A percentile compares a stretch with the other conserved stretches of the same genome.
phyloP scores from a whole-genome alignment of 768 basidiomycete genomes.

The Leucocoprinus sp. region DNA sequence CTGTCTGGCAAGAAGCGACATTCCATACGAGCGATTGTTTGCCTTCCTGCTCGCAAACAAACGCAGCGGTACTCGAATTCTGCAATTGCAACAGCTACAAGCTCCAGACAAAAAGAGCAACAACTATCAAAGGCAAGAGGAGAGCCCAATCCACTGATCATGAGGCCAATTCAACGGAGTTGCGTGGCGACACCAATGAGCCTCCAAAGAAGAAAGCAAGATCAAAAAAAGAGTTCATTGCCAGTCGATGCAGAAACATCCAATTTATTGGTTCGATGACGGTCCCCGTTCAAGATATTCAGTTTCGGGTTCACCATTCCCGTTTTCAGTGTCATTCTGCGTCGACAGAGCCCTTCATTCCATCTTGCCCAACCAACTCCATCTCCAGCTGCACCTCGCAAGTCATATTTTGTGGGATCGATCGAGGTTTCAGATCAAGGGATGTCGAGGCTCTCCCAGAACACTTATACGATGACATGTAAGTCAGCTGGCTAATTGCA shows the following conservation, averaged over 20 bases:
- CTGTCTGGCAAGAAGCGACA: too few relatives aligned
- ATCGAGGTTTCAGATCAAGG: slow-evolving; percentile 27
- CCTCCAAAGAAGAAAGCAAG: slow-evolving; percentile 16
- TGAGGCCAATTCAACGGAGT: neutral
- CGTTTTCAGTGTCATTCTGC: slow-evolving; percentile 46
- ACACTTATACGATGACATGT: slow-evolving; percentile 64
- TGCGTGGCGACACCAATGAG: slow-evolving; percentile 6
- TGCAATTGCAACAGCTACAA: neutral
- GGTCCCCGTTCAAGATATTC: slow-evolving; percentile 38
- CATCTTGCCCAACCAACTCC: neutral
- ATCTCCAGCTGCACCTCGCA: neutral
- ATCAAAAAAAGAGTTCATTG: slow-evolving; percentile 12
- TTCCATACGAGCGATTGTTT: too few relatives aligned
- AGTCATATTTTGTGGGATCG: slow-evolving; percentile 23
- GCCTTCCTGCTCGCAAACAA: neutral
- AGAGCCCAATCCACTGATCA: neutral
- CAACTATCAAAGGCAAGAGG: neutral
- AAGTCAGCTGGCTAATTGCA: slow-evolving; percentile 12
- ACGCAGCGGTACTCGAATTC: neutral
- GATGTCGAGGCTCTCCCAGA: slow-evolving; percentile 54
- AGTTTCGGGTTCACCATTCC: slow-evolving; percentile 51
- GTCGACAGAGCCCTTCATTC: slow-evolving; percentile 1
- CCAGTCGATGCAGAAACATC: slow-evolving; percentile 23
- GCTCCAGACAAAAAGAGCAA: neutral
- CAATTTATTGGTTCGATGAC: slow-evolving; percentile 59